These are phyloP conservation scores for Bruguiera gymnorhiza DNA, from an alignment of 345 rosid species.

Conservation along the genomic window DNA sequence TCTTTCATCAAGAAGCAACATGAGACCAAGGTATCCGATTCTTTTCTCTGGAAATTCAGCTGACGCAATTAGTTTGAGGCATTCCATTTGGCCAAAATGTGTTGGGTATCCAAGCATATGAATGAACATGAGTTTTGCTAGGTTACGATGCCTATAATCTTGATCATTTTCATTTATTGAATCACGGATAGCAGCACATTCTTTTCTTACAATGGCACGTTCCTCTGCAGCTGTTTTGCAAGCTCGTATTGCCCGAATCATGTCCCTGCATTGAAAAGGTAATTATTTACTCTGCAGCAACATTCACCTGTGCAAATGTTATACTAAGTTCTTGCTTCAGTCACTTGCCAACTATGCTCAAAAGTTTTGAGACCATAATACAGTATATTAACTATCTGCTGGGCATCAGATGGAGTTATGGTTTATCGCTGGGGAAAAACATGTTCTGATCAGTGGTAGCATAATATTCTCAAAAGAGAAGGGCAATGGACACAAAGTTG, in stretches of 20 bases:
- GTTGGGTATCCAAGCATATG: slow-evolving; percentile 99
- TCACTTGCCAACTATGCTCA: background rate
- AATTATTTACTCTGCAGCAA: background rate
- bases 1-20: slow-evolving; percentile 99
- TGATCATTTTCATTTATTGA: slow-evolving; percentile 84
- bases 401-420: too few relatives aligned
- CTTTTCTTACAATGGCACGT: slow-evolving; percentile 96
- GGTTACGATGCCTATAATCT: slow-evolving; percentile 88
- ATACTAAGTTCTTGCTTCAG: background rate
- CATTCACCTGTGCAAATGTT: background rate
- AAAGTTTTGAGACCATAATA: background rate
- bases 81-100: slow-evolving; percentile 99
- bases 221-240: slow-evolving; percentile 99
- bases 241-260: slow-evolving; percentile 95
- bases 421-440: background rate
- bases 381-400: too few relatives aligned
- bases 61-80: slow-evolving; percentile 91
- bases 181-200: slow-evolving; percentile 94
- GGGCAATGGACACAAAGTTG: background rate
- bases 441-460: background rate
- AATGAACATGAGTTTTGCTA: slow-evolving; percentile 99
- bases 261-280: slow-evolving; percentile 62
- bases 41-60: slow-evolving; percentile 98
- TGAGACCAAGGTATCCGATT: slow-evolving; percentile 95
- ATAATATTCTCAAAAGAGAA: background rate